Evolutionary conservation across 2,329 filamentous ascomycete species (phyloP), one percentile per base, ranked within the genome.

Genomic region (Ophiobolus disseminans): DNA sequence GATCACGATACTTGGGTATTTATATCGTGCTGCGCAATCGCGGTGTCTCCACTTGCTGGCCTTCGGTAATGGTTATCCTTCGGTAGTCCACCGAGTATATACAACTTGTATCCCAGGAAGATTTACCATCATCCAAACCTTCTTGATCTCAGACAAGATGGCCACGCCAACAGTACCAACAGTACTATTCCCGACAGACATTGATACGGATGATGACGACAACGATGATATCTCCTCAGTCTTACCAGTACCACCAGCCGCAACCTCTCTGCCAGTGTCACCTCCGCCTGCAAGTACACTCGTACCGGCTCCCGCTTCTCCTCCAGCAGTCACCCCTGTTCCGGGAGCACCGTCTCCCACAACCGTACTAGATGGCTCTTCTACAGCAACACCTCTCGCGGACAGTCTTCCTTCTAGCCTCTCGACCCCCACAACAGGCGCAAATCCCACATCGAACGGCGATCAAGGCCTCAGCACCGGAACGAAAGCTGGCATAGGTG

Each of bases 401-500:
- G 43, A 44, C 11, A 28, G 17, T 31, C 40, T 48, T 10, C 43
- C 51, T 20, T 42, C 28, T 34, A 19, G 40, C 16, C 16, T 14
- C 7, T 32, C 30, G 13, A 13, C 30, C 16, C 30, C 30, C 3
- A 13, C 2, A 10, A 3, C 3, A 32, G 7, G 13, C 7, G 4
- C 30, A 14, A 32, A 32, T 32, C 7, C 10, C n/a, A 13, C 28
- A 5, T 21, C 14, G 14, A 31, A 39, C 17, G 19, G 17, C 20
- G 21, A 20, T 20, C 4, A 20, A 22, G 44, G 45, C n/a, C 45
- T 61, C 5, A 44, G 50, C 14, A 20, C 39, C n/a, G 57, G 47
- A 8, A 49, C 53, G n/a, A 48, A 51, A 19, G 51, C 50, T 11
- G 57, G 60, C 8, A 55, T 62, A 13, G 60, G 60, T 19, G 28